Conservation (phyloP, 2,329 filamentous ascomycete species). For the Tricladium varicosporioides region DNA sequence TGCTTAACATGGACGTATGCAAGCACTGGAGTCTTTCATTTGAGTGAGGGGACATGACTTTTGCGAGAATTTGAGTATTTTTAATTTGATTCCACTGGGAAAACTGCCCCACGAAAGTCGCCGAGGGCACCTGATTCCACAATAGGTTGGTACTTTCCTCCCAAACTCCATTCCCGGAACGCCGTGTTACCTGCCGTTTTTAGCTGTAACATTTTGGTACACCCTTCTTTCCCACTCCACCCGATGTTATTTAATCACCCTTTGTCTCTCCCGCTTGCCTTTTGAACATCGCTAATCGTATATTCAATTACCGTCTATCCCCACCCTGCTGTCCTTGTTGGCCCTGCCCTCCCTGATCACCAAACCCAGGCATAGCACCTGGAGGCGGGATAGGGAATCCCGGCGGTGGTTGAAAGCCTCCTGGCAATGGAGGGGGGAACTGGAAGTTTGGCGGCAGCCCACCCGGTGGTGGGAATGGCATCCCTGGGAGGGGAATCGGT, state of each 20-base stretch:
- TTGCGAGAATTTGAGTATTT: too few relatives aligned
- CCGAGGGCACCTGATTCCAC: too few relatives aligned
- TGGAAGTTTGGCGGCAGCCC: slow-evolving; percentile 53
- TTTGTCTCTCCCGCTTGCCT: too few relatives aligned
- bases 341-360: slow-evolving; percentile 9
- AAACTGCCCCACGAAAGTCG: too few relatives aligned
- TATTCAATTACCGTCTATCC: slow-evolving; percentile 14
- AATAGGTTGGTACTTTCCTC: not conserved
- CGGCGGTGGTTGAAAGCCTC: slow-evolving; percentile 26
- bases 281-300: too few relatives aligned
- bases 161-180: slow-evolving; percentile 18
- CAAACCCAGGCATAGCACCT: not conserved
- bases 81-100: too few relatives aligned
- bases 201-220: not conserved
- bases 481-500: slow-evolving; percentile 32
- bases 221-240: not conserved
- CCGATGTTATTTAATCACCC: not conserved
- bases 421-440: slow-evolving; percentile 40
- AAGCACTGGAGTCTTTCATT: too few relatives aligned
- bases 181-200: slow-evolving; percentile 3
- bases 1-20: too few relatives aligned
- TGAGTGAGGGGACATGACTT: too few relatives aligned
- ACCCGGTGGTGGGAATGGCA: slow-evolving; percentile 45
- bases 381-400: slow-evolving; percentile 22
- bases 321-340: slow-evolving; percentile 12